Evolutionary conservation across 371 early-diverging fungal species (phyloP), one percentile per base, ranked within the genome.

Genomic region (Mortierella sp.): DNA sequence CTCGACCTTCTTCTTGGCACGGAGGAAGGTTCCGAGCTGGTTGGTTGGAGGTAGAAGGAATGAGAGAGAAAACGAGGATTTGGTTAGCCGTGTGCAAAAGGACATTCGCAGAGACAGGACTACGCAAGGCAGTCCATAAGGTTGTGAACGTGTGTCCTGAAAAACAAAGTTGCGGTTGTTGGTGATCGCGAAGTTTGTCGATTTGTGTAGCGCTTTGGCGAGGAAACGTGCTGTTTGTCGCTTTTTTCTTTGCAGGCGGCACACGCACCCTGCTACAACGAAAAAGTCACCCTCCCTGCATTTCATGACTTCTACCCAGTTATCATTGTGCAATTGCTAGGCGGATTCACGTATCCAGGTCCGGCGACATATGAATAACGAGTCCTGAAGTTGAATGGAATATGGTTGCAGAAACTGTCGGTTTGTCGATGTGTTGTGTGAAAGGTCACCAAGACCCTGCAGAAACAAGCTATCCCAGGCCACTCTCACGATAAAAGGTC

Each of bases 1-100:
- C 88, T 99, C 99, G 84, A 99, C 96, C 97, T 99, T 99, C 88
- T 93, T 95, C 98, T 99, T 99, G 91, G 98, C 97, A 89, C 99
- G 99, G 88, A 93, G 88, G 87, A 97, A 95, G 86, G 99, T 97
- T 88, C 99, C 99, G 87, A 99, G 95, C 96, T 96, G 89, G 16
- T 63, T 63, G 14, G 46, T 71, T 46, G 27, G 27, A 41, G 27
- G 55, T 29, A 48, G 29, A 32, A 70, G 74, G 58, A 44, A 58
- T 63, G 51, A 58, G 51, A 51, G 38, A 43, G 11, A 14, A 2
- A 21, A 16, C 6, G 41, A 41, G 41, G 41, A 60, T 41, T 29
- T 65, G 68, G 43, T 32, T n/a, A 46, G 44, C 12, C 41, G 51
- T 12, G 24, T 11, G 32, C 24, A 29, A 32, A 80, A 48, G 38